Conservation (phyloP, 495 filamentous ascomycete species). For the Alectoria sarmentosa region DNA sequence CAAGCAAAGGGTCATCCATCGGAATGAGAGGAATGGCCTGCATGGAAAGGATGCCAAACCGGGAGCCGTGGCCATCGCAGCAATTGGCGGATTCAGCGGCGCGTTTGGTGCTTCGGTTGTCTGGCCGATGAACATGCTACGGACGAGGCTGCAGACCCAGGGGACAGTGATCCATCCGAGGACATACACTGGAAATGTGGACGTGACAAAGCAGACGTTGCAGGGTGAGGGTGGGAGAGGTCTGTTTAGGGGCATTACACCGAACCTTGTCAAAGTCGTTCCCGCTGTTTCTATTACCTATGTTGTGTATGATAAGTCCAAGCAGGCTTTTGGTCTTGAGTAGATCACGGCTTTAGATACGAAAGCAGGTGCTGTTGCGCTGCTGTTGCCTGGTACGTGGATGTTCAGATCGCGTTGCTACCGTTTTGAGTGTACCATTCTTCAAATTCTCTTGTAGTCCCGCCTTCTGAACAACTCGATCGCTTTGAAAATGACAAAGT, state of each 20-base stretch:
- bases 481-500: too few species aligned
- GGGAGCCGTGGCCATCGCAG: constrained; percentile 69
- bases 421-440: too few species aligned
- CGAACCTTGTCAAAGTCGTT: constrained; percentile 93
- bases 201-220: constrained; percentile 77
- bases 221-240: constrained; percentile 77
- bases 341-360: too few species aligned
- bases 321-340: too few species aligned
- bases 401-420: too few species aligned
- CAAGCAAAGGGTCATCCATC: constrained; percentile 62
- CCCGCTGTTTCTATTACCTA: constrained; percentile 96
- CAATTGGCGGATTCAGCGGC: constrained; percentile 82
- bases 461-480: too few species aligned
- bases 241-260: constrained; percentile 90
- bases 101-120: constrained; percentile 91
- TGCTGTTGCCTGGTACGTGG: too few species aligned
- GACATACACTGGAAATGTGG: constrained; percentile 81
- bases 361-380: too few species aligned
- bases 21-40: constrained; percentile 60
- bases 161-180: constrained; percentile 86
- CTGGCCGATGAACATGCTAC: constrained; percentile 90
- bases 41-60: constrained; percentile 83
- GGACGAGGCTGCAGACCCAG: constrained; percentile 90
- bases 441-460: too few species aligned
- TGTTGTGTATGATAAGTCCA: constrained; percentile 95